Base-by-base conservation (phyloP, 257 asterid species). In the Orobanche coerulescens region DNA sequence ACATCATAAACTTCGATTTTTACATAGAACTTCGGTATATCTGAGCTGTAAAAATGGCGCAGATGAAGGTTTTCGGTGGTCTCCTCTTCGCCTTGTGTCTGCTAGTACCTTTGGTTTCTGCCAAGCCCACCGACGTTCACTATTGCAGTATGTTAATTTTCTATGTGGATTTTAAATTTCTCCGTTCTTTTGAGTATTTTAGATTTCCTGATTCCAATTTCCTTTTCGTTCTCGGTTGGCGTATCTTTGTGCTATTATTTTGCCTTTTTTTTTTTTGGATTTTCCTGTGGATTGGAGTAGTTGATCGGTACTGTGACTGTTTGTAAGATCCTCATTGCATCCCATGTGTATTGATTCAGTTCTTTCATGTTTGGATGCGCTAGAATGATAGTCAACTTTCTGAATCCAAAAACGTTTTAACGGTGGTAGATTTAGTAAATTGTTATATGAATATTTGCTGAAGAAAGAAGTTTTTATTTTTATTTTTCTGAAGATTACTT, bases 121-220 rank as follows among this genome's bases (percentile, higher is more conserved):
- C 87, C 46, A 54, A 55, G 47, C 26, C 78, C 26, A 52, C 71
- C 0, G 64, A 52, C 13, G 63, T 82, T 50, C 34, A 49, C 1
- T 76, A 72, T 43, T 82, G 88, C 81, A 59, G 88, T 82, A 68
- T 26, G 81, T 66, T 68, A 28, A 4, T 18, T 53, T n/a, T 5
- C 40, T n/a, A 33, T 1, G 15, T 8, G 33, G 37, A 15, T 56
- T 61, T 67, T 23, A 1, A 15, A 14, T 33, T 62, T 65, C 23
- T 24, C 1, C 52, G 22, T 2, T 50, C 1, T n/a, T 39, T 18
- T 18, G 30, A 1, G 8, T 13, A 34, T 51, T 64, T 50, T 62
- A 37, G 7, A 26, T 47, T 4, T 36, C 23, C 46, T 7, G 33
- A n/a, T 54, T 46, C 13, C 22, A 0, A 0, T 63, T 48, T 46